These are phyloP conservation scores for Orbilia blumenaviensis DNA, from an alignment of 2,329 filamentous ascomycete genomes.

Conservation along the genomic window DNA sequence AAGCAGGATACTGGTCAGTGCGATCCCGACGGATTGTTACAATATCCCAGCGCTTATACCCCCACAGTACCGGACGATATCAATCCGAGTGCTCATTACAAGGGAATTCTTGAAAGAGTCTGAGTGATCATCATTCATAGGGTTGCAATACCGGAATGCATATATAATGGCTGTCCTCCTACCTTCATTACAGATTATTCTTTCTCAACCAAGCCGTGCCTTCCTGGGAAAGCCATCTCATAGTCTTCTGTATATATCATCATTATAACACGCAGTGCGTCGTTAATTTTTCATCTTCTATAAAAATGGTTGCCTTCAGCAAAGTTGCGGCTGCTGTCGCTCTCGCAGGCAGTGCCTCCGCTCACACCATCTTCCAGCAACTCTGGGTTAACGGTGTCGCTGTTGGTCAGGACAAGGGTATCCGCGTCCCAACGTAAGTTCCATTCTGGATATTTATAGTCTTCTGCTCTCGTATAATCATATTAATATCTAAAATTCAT, in stretches of 20 bases:
- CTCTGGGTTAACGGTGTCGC: constrained; percentile 58
- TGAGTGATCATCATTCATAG: constrained; percentile 5
- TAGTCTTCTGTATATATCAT: constrained; percentile 19
- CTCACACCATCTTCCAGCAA: constrained; percentile 58
- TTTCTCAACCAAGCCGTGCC: constrained; percentile 23
- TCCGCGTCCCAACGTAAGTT: constrained; percentile 57
- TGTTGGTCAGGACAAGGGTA: constrained; percentile 54
- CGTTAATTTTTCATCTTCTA: constrained; percentile 27
- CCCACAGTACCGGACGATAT: constrained; percentile 31
- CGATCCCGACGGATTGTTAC: constrained; percentile 32
- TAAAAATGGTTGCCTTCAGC: constrained; percentile 53
- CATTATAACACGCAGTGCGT: constrained; percentile 38
- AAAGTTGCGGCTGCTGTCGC: constrained; percentile 44
- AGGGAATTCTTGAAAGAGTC: neutral
- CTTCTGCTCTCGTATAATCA: too few species aligned
- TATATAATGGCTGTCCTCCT: constrained; percentile 28
- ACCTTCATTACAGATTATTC: neutral
- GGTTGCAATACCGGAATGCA: neutral
- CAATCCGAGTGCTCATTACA: constrained; percentile 28
- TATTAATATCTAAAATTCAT: too few species aligned
- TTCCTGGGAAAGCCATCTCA: constrained; percentile 28
- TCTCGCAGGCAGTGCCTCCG: constrained; percentile 55
- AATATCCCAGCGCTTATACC: constrained; percentile 23
- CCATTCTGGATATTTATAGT: neutral
- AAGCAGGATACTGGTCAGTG: constrained; percentile 27